phyloP scores from a whole-genome alignment of 2,329 filamentous ascomycete species.

The Colletotrichum cereale region DNA sequence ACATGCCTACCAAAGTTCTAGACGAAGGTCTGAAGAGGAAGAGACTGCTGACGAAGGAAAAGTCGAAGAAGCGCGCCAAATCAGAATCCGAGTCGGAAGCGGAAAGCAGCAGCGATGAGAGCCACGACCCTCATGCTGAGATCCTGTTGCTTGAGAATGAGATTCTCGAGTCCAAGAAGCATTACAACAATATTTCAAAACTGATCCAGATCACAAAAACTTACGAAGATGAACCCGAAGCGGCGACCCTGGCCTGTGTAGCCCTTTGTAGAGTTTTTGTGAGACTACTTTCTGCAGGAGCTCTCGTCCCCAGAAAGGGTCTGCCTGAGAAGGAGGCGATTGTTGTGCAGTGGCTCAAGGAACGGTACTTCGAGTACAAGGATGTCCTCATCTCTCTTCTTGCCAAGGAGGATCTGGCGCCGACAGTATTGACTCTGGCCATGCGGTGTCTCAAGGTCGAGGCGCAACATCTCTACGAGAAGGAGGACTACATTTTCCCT shows the following conservation, averaged over 20 bases:
- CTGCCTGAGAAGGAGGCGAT: slow-evolving; percentile 79
- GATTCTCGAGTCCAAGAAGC: slow-evolving; percentile 86
- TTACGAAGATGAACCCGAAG: slow-evolving; percentile 62
- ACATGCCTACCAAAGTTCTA: slow-evolving; percentile 47
- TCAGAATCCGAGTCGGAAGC: slow-evolving; percentile 56
- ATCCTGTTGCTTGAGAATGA: slow-evolving; percentile 83
- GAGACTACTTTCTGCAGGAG: slow-evolving; percentile 80
- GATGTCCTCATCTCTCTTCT: slow-evolving; percentile 72
- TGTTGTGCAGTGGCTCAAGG: slow-evolving; percentile 83
- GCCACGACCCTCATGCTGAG: slow-evolving; percentile 69
- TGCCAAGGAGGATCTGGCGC: slow-evolving; percentile 71
- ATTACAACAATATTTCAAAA: slow-evolving; percentile 90
- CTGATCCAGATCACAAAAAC: slow-evolving; percentile 71
- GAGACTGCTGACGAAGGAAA: slow-evolving; percentile 55
- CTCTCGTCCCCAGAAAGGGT: slow-evolving; percentile 73
- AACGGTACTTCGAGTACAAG: slow-evolving; percentile 79
- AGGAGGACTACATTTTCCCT: slow-evolving; percentile 77
- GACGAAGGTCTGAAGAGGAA: slow-evolving; percentile 65
- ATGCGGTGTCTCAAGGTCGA: slow-evolving; percentile 91
- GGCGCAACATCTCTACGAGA: slow-evolving; percentile 70
- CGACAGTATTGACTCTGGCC: slow-evolving; percentile 79
- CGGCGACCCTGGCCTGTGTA: slow-evolving; percentile 77
- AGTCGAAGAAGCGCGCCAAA: slow-evolving; percentile 64
- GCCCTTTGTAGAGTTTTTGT: slow-evolving; percentile 90
- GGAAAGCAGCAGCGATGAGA: slow-evolving; percentile 54